These are phyloP conservation scores for Babesia caballi DNA, from an alignment of 169 alveolate species.

Conservation along the genomic window DNA sequence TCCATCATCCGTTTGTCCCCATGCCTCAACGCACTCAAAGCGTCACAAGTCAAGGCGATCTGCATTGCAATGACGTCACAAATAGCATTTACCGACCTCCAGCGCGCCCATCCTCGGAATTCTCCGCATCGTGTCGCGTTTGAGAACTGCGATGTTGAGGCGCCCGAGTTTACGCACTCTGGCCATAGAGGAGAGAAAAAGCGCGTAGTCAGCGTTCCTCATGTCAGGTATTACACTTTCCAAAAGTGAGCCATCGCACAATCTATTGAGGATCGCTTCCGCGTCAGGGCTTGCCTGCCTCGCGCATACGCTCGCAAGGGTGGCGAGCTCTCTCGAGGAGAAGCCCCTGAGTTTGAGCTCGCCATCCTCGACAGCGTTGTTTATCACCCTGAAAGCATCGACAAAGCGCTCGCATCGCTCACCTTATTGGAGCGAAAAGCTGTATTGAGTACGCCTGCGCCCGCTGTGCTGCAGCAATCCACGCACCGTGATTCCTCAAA, in stretches of 20 bases:
- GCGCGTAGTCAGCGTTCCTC: conserved; percentile 4
- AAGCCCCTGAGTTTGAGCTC: neutral
- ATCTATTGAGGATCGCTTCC: neutral
- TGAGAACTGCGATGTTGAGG: neutral
- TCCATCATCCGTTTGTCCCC: neutral
- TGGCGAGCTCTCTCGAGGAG: conserved; percentile 8
- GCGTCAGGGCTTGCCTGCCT: neutral
- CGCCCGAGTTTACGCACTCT: neutral
- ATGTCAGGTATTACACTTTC: neutral
- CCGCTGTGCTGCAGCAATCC: neutral
- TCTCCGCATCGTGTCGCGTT: neutral
- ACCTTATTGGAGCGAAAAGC: neutral
- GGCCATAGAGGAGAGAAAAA: neutral
- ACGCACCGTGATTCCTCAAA: neutral
- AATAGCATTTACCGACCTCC: neutral
- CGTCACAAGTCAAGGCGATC: conserved; percentile 4
- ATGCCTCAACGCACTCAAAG: neutral
- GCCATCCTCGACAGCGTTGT: neutral
- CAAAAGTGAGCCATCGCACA: neutral
- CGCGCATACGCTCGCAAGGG: neutral
- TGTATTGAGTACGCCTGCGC: neutral
- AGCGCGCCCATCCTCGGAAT: neutral
- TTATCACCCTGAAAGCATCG: neutral
- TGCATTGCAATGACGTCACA: neutral
- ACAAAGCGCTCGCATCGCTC: neutral